These are phyloP conservation scores for Artemisia tridentata DNA, from an alignment of 129 eudicot species.

Conservation along the genomic window DNA sequence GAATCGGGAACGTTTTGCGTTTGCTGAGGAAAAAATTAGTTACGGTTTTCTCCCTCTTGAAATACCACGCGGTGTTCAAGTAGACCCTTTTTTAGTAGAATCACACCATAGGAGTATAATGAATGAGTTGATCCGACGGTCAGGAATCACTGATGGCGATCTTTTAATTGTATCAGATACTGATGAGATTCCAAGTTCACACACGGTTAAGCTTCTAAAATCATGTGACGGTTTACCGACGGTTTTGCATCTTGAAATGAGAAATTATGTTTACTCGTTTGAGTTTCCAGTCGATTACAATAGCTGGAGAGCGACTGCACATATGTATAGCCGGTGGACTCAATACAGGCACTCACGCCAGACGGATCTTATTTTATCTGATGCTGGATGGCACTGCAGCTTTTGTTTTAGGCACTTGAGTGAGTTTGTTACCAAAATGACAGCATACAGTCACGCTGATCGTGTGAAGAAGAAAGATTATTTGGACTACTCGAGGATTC, in stretches of 20 bases:
- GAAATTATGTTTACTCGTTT: slow-evolving; percentile 78
- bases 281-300: slow-evolving; percentile 83
- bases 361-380: slow-evolving; percentile 61
- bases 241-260: slow-evolving; percentile 69
- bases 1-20: slow-evolving; percentile 58
- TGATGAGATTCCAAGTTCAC: slow-evolving; percentile 92
- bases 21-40: slow-evolving; percentile 59
- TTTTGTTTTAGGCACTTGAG: slow-evolving; percentile 65
- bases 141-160: slow-evolving; percentile 72
- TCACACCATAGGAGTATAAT: slow-evolving; percentile 62
- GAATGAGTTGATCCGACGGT: slow-evolving; percentile 54
- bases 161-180: slow-evolving; percentile 75
- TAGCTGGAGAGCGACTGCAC: slow-evolving; percentile 88
- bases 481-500: slow-evolving; percentile 57
- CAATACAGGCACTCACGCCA: slow-evolving; percentile 68
- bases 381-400: slow-evolving; percentile 98
- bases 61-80: slow-evolving; percentile 25
- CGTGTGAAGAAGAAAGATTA: slow-evolving; percentile 55
- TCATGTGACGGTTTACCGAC: slow-evolving; percentile 77
- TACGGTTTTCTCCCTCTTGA: slow-evolving; percentile 58
- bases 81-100: slow-evolving; percentile 70
- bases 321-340: slow-evolving; percentile 55
- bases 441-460: slow-evolving; percentile 89
- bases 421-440: slow-evolving; percentile 87
- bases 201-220: slow-evolving; percentile 68